A percentile compares a stretch with the other conserved stretches of the same genome.
phyloP scores from a whole-genome alignment of 768 basidiomycete species.

The Kwoniella sp. region DNA sequence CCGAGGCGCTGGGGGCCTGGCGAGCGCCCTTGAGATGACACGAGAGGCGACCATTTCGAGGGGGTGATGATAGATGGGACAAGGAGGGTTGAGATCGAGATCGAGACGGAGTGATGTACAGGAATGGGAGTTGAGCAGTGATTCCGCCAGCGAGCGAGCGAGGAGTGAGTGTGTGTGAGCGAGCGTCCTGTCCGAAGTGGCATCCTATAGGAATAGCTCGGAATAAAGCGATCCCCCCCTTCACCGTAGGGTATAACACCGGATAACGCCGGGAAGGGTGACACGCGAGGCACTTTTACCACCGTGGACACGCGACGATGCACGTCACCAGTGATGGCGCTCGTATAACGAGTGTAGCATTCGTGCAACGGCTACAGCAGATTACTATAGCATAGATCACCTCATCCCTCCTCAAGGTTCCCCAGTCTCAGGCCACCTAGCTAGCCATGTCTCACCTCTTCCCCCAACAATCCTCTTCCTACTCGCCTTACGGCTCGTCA shows the following conservation, averaged over 20 bases:
- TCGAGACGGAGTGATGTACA: background rate
- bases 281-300: background rate
- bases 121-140: background rate
- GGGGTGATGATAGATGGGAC: background rate
- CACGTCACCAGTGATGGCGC: conserved; percentile 7
- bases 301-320: conserved; percentile 7
- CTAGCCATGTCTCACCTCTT: conserved; percentile 23
- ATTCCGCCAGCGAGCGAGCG: no score
- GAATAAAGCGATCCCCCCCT: background rate
- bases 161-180: background rate
- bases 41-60: conserved; percentile 30
- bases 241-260: background rate
- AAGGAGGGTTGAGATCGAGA: background rate
- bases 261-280: background rate
- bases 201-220: background rate
- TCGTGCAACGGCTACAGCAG: no score
- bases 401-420: no score
- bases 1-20: conserved; percentile 23
- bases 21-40: conserved; percentile 26
- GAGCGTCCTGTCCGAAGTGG: background rate
- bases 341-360: no score
- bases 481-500: conserved; percentile 16
- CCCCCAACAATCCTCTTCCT: conserved; percentile 17
- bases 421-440: background rate
- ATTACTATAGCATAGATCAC: no score